Base-by-base conservation (phyloP, 257 asterid species). In the Lithospermum erythrorhizon region DNA sequence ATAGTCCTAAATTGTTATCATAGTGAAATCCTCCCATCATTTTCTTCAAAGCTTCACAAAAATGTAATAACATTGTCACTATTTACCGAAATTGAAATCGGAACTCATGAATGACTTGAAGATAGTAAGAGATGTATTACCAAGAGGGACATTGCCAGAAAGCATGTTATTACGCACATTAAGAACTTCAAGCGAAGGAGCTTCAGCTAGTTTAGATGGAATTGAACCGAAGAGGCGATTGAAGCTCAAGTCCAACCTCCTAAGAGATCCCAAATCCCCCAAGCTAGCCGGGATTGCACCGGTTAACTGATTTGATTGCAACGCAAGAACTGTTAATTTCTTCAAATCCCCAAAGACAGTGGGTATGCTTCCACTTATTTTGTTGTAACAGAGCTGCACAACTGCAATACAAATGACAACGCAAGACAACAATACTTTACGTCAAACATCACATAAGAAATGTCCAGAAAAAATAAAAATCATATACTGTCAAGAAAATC, bases 261-360 rank as follows among this genome's bases (percentile, higher is more conserved):
- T 85, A 60, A 90, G 67, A 29, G 67, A 73, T 53, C 71, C 73
- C 77, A 87, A 76, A 45, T 79, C 74, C n/a, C 98, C 96, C 61
- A 90, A 83, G 72, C 94, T 82, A 49, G 98, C 98, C 11, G 98
- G 96, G 77, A 90, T 83, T 21, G 98, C 96, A 25, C 98, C 98
- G 17, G 84, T 83, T 23, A 90, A 73, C 65, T 53, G 80, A 72
- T 90, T 90, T 11, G 81, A 81, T 57, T 87, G 98, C 57, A 90
- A 73, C 65, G 96, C 89, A 5, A 90, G 77, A 53, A 87, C 96
- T 30, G 68, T 85, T 41, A 90, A 82, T 79, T 79, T 87, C 81
- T 79, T 75, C 59, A 83, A 73, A 32, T 72, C 73, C 57, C 83
- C 85, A 3, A 87, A 69, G 66, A 83, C 86, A 8, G 82, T 85